Base-by-base conservation (phyloP, 345 rosid species). In the Pistacia integerrima region DNA sequence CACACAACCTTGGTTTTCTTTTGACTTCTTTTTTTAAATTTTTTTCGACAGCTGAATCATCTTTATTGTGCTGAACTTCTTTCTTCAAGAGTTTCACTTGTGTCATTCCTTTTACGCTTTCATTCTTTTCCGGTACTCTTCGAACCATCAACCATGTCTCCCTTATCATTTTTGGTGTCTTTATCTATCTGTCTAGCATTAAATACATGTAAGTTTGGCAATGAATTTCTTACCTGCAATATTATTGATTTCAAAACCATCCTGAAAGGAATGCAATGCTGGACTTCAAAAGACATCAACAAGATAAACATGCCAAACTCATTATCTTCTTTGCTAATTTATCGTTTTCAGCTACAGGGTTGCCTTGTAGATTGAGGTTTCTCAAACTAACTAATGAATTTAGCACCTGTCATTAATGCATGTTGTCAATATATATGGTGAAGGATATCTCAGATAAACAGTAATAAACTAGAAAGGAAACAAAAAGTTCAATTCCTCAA, bases 301-400 rank as follows among this genome's bases (percentile, higher is more conserved):
- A 17, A 41, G 65, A 73, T 55, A 54, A 70, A 35, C 36, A 64
- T 5, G 58, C 74, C 20, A 49, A 30, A 48, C 0, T 11, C 11
- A 54, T 68, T 48, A 92, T 97, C 96, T 95, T 92, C 82, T 90
- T 92, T 35, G 80, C 79, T 57, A 88, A 76, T 82, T 90, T 93
- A 49, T 88, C 94, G 4, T 82, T 87, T 36, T 90, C 92, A 41
- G 91, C 87, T 77, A 95, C 66, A 1, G 93, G 97, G 83, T 95
- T 95, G 73, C 99, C 97, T 74, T 78, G 91, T 74, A 95, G 77
- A 81, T 92, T 95, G 81, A 95, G 90, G 84, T 90, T 93, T 72
- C 83, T 83, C 76, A 93, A 82, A 77, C 86, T 82, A 64, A 87
- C 83, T 13, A 92, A 70, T 63, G 87, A 87, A 35, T 83, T 88